Evolutionary conservation across 2,329 filamentous ascomycete genomes (phyloP).

Genomic region (Paracoccidioides brasiliensis): DNA sequence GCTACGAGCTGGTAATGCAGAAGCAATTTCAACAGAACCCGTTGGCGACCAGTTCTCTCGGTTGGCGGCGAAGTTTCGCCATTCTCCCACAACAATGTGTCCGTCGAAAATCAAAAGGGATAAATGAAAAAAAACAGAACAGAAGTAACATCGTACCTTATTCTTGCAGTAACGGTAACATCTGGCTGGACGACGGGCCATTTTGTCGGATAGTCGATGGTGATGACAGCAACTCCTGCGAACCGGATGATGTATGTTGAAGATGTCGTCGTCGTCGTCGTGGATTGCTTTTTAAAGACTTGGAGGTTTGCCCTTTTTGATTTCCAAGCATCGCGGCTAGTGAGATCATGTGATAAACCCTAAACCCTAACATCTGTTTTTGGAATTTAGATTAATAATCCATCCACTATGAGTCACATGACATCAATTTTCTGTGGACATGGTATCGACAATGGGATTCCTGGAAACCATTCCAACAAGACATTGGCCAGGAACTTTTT

Average conservation of each 20-base stretch:
- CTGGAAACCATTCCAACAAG: too few species aligned
- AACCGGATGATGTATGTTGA: slow-evolving; percentile 25
- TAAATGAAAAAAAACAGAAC: slow-evolving; percentile 3
- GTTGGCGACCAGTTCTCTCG: not conserved
- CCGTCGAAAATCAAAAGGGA: slow-evolving; percentile 10
- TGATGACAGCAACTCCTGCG: slow-evolving; percentile 35
- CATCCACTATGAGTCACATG: not conserved
- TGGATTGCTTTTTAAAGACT: slow-evolving; percentile 1
- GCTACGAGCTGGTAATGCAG: not conserved
- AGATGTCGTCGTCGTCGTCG: slow-evolving; percentile 25
- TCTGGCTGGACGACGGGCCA: slow-evolving; percentile 98
- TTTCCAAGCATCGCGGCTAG: slow-evolving; percentile 29
- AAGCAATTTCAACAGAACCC: not conserved
- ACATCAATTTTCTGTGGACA: not conserved
- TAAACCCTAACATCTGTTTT: slow-evolving; percentile 24
- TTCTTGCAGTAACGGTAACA: slow-evolving; percentile 99
- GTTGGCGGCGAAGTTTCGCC: slow-evolving; percentile 11
- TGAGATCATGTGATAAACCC: slow-evolving; percentile 21
- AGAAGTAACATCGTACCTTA: slow-evolving; percentile 54
- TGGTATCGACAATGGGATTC: too few species aligned
- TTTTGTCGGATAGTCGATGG: slow-evolving; percentile 54
- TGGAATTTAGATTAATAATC: not conserved
- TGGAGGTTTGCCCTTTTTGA: slow-evolving; percentile 9
- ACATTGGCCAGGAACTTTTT: too few species aligned
- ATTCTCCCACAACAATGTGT: slow-evolving; percentile 6